Evolutionary conservation across 257 asterid genomes (phyloP), one percentile per base, ranked within the genome.

Genomic region (Salvia hispanica): DNA sequence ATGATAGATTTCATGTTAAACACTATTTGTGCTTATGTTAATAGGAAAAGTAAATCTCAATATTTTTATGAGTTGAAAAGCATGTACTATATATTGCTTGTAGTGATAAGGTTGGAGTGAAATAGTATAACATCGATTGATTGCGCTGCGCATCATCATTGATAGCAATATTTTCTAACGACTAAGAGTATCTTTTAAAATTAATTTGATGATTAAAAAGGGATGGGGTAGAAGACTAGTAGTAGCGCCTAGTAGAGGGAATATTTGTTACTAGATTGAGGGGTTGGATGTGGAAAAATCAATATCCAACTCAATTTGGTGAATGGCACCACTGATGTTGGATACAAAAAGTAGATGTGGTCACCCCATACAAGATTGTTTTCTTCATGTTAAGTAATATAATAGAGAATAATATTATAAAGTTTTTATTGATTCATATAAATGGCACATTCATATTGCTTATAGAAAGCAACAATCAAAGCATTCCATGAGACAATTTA

Each of bases 161-260:
- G 28, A 62, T 25, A 31, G 72, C 52, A 25, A 48, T 50, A 66
- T 78, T 36, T 60, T 40, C 50, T 64, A 55, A 66, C 25, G 69
- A 39, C 56, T 66, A 18, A 18, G 21, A 18, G 21, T 18, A 55
- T 18, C 71, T 82, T 80, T 78, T 13, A 47, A n/a, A 47, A 12
- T 12, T 47, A 75, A 67, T 60, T 72, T 75, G 73, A 80, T 80
- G 72, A 80, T 82, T 42, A 70, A 78, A 79, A 70, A 76, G 79
- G 57, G 72, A 48, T 59, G 62, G 75, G 55, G 36, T 60, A 51
- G 33, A 21, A 25, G 31, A 25, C 31, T 25, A 25, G 31, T 25
- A 25, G 31, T 10, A 34, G 39, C 39, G 4, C 67, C 47, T 48
- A 18, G 60, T 37, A 54, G 58, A 34, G 25, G 33, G 16, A 54